Evolutionary conservation across 495 filamentous ascomycete species (phyloP).

Genomic region (Melanomma pulvis-pyrius): DNA sequence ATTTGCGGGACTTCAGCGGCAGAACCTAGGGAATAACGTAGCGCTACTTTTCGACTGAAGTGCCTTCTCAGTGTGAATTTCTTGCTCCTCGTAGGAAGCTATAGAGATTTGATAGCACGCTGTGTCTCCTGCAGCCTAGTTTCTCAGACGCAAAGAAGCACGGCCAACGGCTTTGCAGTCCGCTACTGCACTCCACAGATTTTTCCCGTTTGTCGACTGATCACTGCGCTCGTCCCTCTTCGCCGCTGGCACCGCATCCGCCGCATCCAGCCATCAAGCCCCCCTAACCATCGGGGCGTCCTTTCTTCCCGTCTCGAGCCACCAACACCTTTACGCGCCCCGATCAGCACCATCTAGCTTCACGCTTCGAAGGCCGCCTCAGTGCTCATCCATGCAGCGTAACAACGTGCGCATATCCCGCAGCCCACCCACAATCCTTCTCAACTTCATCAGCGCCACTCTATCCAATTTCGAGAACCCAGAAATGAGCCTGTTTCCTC

Average conservation of each 20-base stretch:
- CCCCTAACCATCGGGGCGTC: not conserved
- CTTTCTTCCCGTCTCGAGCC: not conserved
- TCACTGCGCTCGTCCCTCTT: not conserved
- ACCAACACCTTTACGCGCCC: slow-evolving; percentile 7
- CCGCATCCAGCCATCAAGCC: not conserved
- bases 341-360: not conserved
- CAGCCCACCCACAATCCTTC: not conserved
- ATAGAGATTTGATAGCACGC: not conserved
- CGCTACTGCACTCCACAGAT: slow-evolving; percentile 25
- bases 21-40: not conserved
- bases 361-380: not conserved
- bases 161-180: slow-evolving; percentile 16
- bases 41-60: not conserved
- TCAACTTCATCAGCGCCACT: not conserved
- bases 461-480: not conserved
- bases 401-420: not conserved
- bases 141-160: not conserved
- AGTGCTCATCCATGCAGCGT: not conserved
- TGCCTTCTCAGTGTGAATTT: not conserved
- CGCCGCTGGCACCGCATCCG: not conserved
- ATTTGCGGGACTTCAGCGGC: not conserved
- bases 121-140: not conserved
- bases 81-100: not conserved
- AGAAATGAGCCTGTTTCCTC: not conserved
- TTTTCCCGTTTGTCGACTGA: not conserved